Evolutionary conservation across 768 basidiomycete genomes (phyloP), one percentile per base, ranked within the genome.

Genomic region (Lanmaoa rubissima): DNA sequence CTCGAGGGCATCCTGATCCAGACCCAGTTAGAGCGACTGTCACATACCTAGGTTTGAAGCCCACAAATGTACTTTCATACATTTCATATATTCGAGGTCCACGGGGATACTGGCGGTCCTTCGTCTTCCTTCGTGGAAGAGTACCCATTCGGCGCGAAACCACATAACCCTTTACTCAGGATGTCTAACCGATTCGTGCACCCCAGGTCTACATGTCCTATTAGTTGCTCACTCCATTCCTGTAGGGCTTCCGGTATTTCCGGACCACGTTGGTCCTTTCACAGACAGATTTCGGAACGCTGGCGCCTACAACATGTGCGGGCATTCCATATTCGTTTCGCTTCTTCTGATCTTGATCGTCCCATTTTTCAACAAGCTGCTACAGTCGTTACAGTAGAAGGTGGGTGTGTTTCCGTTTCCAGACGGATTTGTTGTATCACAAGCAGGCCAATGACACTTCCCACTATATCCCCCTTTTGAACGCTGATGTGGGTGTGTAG

Each of bases 321-420:
- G 9, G 6, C 19, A 32, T 43, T 45, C 39, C 35, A 32, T 31
- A 35, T 43, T n/a, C 26, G 41, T 45, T 26, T 19, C 16, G n/a
- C 41, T 51, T 46, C 61, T 59, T 53, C 17, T 35, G 45, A 54
- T 53, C 26, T 26, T 40, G 61, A 64, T 53, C 48, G n/a, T 38
- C 51, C 10, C 42, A 17, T 32, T 34, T 39, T 17, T 45, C 19
- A 9, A 19, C 51, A 9, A 28, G 10, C 24, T 35, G 45, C 26
- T n/a, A 49, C 44, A 14, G 28, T 44, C 13, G 31, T 28, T 53
- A 31, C 35, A 36, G 42, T 14, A 46, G 41, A 43, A 44, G 45
- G 34, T 40, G 31, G 8, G 43, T 48, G 17, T 8, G 16, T 47
- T 36, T 35, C 34, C 38, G 16, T 51, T 44, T 44, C 44, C 34